Evolutionary conservation across 2,329 filamentous ascomycete species (phyloP).

Genomic region (Trichoderma aggressivum): DNA sequence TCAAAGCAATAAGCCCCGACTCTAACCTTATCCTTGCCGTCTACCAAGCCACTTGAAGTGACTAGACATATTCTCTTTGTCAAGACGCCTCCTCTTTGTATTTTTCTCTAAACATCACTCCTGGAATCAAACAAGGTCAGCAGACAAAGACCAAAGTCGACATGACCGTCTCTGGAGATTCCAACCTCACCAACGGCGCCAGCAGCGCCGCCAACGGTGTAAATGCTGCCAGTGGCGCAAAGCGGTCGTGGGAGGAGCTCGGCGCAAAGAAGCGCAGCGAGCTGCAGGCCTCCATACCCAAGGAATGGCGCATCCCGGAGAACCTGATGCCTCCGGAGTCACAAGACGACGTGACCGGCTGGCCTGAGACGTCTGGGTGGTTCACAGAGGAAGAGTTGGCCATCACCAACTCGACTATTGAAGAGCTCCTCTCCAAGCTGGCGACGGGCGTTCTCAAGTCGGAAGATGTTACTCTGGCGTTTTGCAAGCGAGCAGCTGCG

Average conservation of each 20-base stretch:
- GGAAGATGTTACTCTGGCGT: conserved; percentile 45
- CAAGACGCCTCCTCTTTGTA: not conserved
- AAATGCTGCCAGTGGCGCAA: not conserved
- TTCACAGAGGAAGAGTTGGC: conserved; percentile 49
- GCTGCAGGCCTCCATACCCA: conserved; percentile 49
- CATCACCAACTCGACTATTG: conserved; percentile 45
- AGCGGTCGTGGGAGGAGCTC: conserved; percentile 38
- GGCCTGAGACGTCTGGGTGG: conserved; percentile 56
- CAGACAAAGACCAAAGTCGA: not conserved
- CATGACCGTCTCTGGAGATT: not conserved
- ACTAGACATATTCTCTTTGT: not conserved
- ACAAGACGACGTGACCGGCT: conserved; percentile 54
- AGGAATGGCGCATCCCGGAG: conserved; percentile 54
- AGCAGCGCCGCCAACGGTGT: not conserved
- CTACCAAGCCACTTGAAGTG: not conserved
- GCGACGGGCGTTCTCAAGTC: conserved; percentile 36
- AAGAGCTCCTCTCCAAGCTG: conserved; percentile 39
- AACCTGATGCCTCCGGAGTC: conserved; percentile 50
- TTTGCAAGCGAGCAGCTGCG: conserved; percentile 51
- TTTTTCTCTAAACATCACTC: not conserved
- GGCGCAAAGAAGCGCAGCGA: conserved; percentile 43
- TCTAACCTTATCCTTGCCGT: not conserved
- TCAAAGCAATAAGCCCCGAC: not conserved
- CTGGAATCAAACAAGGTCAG: not conserved
- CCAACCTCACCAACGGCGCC: not conserved